Evolutionary conservation across 2,329 filamentous ascomycete species (phyloP).

Genomic region (Diaporthe helianthi): DNA sequence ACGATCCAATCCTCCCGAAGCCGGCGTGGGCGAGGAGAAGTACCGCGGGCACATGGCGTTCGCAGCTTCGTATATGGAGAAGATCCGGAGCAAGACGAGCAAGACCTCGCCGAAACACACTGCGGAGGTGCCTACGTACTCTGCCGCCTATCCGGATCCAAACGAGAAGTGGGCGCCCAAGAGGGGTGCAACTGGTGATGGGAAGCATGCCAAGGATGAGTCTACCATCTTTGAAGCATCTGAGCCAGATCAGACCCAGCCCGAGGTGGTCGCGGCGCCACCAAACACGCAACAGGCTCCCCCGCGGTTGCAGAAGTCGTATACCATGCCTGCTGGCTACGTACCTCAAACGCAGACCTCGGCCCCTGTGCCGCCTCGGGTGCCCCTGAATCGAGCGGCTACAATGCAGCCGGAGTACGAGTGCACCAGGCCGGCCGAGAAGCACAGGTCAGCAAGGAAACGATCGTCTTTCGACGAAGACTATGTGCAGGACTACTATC

Average conservation of each 20-base stretch:
- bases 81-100: slow-evolving; percentile 32
- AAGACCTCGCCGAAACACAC: slow-evolving; percentile 30
- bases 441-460: slow-evolving; percentile 30
- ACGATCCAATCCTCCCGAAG: slow-evolving; percentile 26
- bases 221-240: slow-evolving; percentile 16
- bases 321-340: slow-evolving; percentile 37
- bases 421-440: slow-evolving; percentile 22
- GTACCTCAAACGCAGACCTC: slow-evolving; percentile 31
- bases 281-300: slow-evolving; percentile 36
- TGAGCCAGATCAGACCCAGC: slow-evolving; percentile 6
- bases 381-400: slow-evolving; percentile 32
- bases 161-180: slow-evolving; percentile 14
- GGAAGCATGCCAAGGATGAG: slow-evolving; percentile 28
- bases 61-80: slow-evolving; percentile 37
- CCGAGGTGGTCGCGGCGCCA: slow-evolving; percentile 34
- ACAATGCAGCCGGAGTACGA: slow-evolving; percentile 36
- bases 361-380: slow-evolving; percentile 30
- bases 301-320: slow-evolving; percentile 40
- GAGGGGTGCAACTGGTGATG: slow-evolving; percentile 36
- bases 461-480: slow-evolving; percentile 35
- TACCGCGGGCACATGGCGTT: slow-evolving; percentile 25
- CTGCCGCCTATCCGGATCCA: slow-evolving; percentile 35
- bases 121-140: slow-evolving; percentile 20
- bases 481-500: neutral
- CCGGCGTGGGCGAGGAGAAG: slow-evolving; percentile 31